Evolutionary conservation across 2,329 filamentous ascomycete species (phyloP).

Genomic region (Calonectria naviculata): DNA sequence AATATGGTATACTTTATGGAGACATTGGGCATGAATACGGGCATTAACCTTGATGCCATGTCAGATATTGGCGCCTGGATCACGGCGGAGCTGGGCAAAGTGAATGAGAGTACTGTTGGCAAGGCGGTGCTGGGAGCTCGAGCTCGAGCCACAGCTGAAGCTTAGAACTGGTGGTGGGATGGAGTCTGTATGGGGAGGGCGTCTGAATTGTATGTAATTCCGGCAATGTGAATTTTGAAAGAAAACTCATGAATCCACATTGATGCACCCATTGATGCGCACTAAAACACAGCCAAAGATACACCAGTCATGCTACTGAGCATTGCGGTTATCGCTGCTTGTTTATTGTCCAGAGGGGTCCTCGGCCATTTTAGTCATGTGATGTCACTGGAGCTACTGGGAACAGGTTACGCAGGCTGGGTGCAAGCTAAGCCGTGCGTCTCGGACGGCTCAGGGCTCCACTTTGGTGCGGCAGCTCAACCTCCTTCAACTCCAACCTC

Average conservation of each 20-base stretch:
- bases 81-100: constrained; percentile 69
- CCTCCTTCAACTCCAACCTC: constrained; percentile 54
- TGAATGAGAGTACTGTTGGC: constrained; percentile 75
- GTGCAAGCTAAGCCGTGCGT: constrained; percentile 38
- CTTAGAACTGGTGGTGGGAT: constrained; percentile 26
- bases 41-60: constrained; percentile 75
- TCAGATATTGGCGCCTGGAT: constrained; percentile 80
- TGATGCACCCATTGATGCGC: not conserved
- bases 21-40: constrained; percentile 79
- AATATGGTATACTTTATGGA: constrained; percentile 84
- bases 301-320: not conserved
- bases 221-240: not conserved
- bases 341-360: not conserved
- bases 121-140: constrained; percentile 69
- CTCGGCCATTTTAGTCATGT: constrained; percentile 51
- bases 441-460: constrained; percentile 45
- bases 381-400: constrained; percentile 46
- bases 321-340: not conserved
- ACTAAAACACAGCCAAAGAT: not conserved
- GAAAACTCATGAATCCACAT: not conserved
- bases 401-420: constrained; percentile 1
- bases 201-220: not conserved
- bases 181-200: not conserved
- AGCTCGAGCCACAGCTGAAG: constrained; percentile 40
- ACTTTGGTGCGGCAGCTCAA: constrained; percentile 52